A percentile compares a stretch with the other conserved stretches of the same genome.
These are phyloP conservation scores for Kodamaea kaohsiungensis DNA, from an alignment of 805 yeast genomes.

Conservation along the genomic window DNA sequence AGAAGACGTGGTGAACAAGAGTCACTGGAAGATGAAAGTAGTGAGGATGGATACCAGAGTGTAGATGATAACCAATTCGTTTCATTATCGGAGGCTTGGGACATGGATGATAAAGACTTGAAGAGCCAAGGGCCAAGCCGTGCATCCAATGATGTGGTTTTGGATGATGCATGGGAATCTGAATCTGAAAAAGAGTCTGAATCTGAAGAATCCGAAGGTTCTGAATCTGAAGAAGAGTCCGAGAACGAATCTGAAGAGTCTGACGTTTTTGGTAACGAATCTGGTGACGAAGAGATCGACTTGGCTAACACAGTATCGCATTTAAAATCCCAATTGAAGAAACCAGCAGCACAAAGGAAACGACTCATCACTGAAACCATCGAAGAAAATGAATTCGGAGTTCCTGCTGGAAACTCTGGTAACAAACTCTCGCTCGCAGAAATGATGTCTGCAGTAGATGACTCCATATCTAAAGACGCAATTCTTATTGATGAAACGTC, in stretches of 20 bases:
- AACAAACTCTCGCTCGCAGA: conserved; percentile 63
- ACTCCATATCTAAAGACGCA: conserved; percentile 48
- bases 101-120: conserved; percentile 61
- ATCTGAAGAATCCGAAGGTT: conserved; percentile 22
- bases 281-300: conserved; percentile 51
- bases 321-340: conserved; percentile 37
- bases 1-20: conserved; percentile 23
- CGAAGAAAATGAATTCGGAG: conserved; percentile 67
- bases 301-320: conserved; percentile 48
- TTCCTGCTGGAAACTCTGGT: conserved; percentile 54
- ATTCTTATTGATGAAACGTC: conserved; percentile 46
- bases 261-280: conserved; percentile 23
- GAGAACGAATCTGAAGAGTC: conserved; percentile 26
- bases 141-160: conserved; percentile 25
- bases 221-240: conserved; percentile 27
- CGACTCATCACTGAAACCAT: conserved; percentile 52
- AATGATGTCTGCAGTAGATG: conserved; percentile 69
- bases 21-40: conserved; percentile 27
- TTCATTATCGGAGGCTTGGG: conserved; percentile 89
- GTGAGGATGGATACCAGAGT: conserved; percentile 60
- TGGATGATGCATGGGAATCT: conserved; percentile 29
- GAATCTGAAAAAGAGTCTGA: conserved; percentile 27
- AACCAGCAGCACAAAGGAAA: conserved; percentile 40
- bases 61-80: conserved; percentile 75
- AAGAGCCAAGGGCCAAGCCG: conserved; percentile 14